These are phyloP conservation scores for Tetrapisispora taiwanensis DNA, from an alignment of 805 yeast species.

Conservation along the genomic window DNA sequence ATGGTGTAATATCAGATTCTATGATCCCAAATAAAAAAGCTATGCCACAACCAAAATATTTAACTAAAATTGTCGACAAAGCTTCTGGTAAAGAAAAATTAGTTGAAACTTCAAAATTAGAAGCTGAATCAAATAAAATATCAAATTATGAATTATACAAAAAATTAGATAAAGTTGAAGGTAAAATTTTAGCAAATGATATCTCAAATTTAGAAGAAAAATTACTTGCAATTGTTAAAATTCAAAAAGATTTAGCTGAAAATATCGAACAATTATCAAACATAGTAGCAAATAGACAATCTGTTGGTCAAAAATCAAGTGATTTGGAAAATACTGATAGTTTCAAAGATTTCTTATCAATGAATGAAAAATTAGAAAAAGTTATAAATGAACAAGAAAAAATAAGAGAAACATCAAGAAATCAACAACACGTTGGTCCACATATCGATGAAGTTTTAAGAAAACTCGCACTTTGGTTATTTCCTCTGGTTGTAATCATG, in stretches of 20 bases:
- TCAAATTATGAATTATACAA: conserved; percentile 20
- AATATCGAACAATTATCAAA: conserved; percentile 14
- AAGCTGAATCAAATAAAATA: conserved; percentile 15
- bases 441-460: conserved; percentile 24
- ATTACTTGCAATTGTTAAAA: conserved; percentile 15
- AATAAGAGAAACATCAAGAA: conserved; percentile 19
- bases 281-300: conserved; percentile 4
- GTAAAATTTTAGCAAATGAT: conserved; percentile 29
- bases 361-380: conserved; percentile 24
- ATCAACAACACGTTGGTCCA: conserved; percentile 15
- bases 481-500: conserved; percentile 24
- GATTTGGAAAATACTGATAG: conserved; percentile 4
- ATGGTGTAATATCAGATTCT: conserved; percentile 44
- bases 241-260: conserved; percentile 18
- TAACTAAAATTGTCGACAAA: conserved; percentile 32
- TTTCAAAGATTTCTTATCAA: conserved; percentile 20
- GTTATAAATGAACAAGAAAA: conserved; percentile 25
- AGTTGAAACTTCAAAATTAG: conserved; percentile 21
- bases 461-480: conserved; percentile 22
- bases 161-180: conserved; percentile 27
- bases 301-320: background rate
- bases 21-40: conserved; percentile 45
- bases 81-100: conserved; percentile 28
- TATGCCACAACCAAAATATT: conserved; percentile 37
- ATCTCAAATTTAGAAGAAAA: conserved; percentile 18